Percentiles rank a stretch among this genome's conserved stretches.
Evolutionary conservation across 2,329 filamentous ascomycete genomes (phyloP).

Genomic region (Stachybotrys elegans): DNA sequence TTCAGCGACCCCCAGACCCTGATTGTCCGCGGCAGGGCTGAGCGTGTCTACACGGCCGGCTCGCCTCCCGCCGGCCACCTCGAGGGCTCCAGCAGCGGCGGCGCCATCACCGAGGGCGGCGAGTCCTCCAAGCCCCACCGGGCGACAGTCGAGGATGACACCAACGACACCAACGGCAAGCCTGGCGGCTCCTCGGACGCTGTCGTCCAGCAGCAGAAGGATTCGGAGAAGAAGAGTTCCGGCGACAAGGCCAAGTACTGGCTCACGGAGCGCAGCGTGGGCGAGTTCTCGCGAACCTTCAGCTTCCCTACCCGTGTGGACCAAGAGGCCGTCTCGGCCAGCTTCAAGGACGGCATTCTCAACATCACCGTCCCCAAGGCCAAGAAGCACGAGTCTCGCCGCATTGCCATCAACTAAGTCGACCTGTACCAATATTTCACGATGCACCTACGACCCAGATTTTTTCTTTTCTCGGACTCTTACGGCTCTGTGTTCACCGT

Average conservation of each 20-base stretch:
- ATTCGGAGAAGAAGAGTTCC: constrained; percentile 23
- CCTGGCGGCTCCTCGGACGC: constrained; percentile 16
- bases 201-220: constrained; percentile 17
- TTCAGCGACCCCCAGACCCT: constrained; percentile 74
- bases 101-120: constrained; percentile 34
- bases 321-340: constrained; percentile 55
- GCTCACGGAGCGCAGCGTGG: constrained; percentile 61
- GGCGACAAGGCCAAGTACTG: constrained; percentile 58
- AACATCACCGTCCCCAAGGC: constrained; percentile 62
- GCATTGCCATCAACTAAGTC: constrained; percentile 48
- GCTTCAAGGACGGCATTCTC: constrained; percentile 61
- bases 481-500: too few species aligned
- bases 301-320: constrained; percentile 62
- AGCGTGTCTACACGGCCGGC: constrained; percentile 56
- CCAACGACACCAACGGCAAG: constrained; percentile 24
- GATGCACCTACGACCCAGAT: neutral
- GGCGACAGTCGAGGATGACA: constrained; percentile 63
- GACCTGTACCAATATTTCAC: too few species aligned
- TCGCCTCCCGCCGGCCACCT: constrained; percentile 42
- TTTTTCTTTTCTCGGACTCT: too few species aligned
- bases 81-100: constrained; percentile 32
- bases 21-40: constrained; percentile 63
- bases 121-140: constrained; percentile 40
- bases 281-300: constrained; percentile 65
- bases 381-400: constrained; percentile 51